Evolutionary conservation across 495 filamentous ascomycete genomes (phyloP), one percentile per base, ranked within the genome.

Genomic region (Aspergillus haitiensis): DNA sequence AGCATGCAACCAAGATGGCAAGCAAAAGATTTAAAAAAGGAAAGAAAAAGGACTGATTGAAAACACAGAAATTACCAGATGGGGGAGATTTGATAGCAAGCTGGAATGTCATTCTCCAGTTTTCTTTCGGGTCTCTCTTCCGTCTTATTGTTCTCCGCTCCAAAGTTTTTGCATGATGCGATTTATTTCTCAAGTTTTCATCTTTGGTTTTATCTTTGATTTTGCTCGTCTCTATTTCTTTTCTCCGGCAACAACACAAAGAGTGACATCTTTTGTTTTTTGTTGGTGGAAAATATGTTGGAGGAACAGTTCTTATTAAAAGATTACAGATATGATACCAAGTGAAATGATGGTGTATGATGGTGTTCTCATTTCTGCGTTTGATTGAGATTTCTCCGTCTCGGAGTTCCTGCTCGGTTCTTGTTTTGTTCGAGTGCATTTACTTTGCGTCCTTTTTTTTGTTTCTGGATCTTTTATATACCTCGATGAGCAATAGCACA

Each of bases 1-100:
- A 72, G 62, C 56, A 72, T 66, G 69, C 70, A 72, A 69, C 66
- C 66, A 66, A 56, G 54, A 39, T 54, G 13, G 10, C n/a, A 39
- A 35, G 53, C 18, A 2, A 9, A 47, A 15, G 34, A 16, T 32
- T 47, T 31, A 37, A 55, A 47, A 53, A 7, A 34, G 5, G 5
- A 34, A 27, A n/a, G 37, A 52, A 39, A 52, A 52, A 52, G 34
- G 36, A 58, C 42, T 42, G 27, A 8, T 16, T 16, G 12, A 51
- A 54, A 58, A 58, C 36, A 42, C 16, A 45, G 15, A 57, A 57
- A 34, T 32, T 27, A 27, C 3, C 21, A 27, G 21, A 27, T 27
- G 21, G 21, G 21, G 36, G 47, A 31, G 5, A 45, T n/a, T 13
- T 5, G 8, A 27, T 6, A 40, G 32, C 47, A 37, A 36, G 15